A percentile compares a stretch with the other conserved stretches of the same genome.
Conservation (phyloP, 2,329 filamentous ascomycete genomes). For the Pseudogymnoascus sp. region DNA sequence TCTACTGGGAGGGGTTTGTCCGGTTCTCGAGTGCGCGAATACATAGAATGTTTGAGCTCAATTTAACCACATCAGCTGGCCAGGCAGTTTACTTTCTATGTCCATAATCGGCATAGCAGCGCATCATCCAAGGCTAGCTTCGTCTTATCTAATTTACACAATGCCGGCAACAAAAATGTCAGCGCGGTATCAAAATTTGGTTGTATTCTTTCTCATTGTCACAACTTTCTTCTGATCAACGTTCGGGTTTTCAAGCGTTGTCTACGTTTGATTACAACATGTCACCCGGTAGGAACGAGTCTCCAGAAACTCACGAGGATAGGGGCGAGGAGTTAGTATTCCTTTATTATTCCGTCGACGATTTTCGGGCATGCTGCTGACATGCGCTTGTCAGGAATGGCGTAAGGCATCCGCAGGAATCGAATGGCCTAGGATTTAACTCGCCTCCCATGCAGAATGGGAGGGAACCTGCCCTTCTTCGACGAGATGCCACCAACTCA, state of each 20-base stretch:
- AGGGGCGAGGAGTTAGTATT: background rate
- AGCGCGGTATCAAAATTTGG: background rate
- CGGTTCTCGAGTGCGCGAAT: background rate
- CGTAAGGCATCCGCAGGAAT: background rate
- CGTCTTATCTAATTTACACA: constrained; percentile 3
- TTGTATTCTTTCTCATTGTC: background rate
- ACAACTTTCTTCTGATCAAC: background rate
- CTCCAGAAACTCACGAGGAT: background rate
- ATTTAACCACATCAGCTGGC: constrained; percentile 4
- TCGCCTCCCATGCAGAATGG: background rate
- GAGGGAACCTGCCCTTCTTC: constrained; percentile 1
- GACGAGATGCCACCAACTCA: constrained; percentile 32
- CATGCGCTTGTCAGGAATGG: background rate
- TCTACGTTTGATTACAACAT: background rate
- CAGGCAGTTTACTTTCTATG: background rate
- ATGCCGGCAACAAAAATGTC: background rate
- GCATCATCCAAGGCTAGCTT: background rate
- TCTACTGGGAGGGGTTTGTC: background rate
- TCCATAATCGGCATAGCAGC: constrained; percentile 3
- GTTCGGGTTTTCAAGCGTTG: background rate
- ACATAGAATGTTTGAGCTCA: background rate
- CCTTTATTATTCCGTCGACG: background rate
- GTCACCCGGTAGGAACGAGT: background rate
- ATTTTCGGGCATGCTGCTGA: background rate
- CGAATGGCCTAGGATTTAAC: background rate